These are phyloP conservation scores for Aureobasidium sp. DNA, from an alignment of 2,329 filamentous ascomycete genomes.

Conservation along the genomic window DNA sequence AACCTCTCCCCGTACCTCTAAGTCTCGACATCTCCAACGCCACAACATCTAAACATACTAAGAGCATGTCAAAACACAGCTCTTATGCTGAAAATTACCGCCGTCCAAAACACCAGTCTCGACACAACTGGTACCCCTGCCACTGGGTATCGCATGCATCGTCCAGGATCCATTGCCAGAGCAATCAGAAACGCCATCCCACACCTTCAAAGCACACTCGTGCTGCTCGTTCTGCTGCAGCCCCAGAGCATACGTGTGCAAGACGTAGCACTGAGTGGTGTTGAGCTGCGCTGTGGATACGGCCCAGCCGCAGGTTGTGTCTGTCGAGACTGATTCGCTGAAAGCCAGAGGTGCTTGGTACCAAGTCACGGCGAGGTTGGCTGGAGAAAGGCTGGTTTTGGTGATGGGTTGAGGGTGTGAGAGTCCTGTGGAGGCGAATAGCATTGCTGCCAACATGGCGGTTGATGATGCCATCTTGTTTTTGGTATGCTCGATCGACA, in stretches of 20 bases:
- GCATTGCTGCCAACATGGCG: background rate
- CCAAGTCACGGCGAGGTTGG: conserved; percentile 9
- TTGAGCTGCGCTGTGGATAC: conserved; percentile 18
- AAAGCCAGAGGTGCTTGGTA: conserved; percentile 17
- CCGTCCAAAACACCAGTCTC: conserved; percentile 22
- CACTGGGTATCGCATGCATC: conserved; percentile 11
- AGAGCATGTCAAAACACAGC: conserved; percentile 24
- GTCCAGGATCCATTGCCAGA: conserved; percentile 14
- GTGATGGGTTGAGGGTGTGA: background rate
- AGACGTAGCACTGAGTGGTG: conserved; percentile 17
- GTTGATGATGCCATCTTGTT: background rate
- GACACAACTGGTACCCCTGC: conserved; percentile 18
- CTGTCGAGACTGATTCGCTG: conserved; percentile 1
- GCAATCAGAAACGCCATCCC: conserved; percentile 20
- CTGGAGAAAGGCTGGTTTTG: background rate
- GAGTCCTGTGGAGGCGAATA: background rate
- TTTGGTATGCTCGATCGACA: background rate
- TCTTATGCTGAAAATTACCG: conserved; percentile 21
- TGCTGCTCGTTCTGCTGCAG: conserved; percentile 19
- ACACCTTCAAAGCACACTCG: conserved; percentile 20
- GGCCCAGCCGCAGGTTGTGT: conserved; percentile 16
- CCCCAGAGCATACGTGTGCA: conserved; percentile 18
- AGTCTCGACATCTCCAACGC: background rate
- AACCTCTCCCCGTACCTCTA: background rate
- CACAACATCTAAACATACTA: conserved; percentile 1